A percentile compares a stretch with the other conserved stretches of the same genome.
These are phyloP conservation scores for Chlamydomonas incerta DNA, from an alignment of 139 green algal species.

Conservation along the genomic window DNA sequence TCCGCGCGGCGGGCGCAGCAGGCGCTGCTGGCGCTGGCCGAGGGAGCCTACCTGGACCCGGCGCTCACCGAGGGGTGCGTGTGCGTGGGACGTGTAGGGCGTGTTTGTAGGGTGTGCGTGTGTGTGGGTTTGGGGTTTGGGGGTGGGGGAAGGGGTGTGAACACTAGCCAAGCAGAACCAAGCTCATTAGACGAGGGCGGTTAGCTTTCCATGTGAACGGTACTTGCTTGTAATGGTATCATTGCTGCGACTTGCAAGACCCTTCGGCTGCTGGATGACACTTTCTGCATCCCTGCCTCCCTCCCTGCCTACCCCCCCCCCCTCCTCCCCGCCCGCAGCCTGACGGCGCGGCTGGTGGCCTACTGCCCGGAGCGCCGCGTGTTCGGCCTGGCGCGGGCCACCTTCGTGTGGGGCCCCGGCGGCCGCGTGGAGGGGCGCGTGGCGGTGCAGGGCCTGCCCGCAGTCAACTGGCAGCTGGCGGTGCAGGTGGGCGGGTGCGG, in stretches of 20 bases:
- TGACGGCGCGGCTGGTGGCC: conserved; percentile 16
- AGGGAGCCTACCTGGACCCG: conserved; percentile 20
- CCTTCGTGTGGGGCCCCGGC: neutral
- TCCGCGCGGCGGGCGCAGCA: neutral
- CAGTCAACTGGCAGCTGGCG: conserved; percentile 8
- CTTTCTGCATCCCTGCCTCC: too few relatives aligned
- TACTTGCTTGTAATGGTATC: too few relatives aligned
- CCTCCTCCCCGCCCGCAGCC: neutral
- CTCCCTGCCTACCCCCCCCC: too few relatives aligned
- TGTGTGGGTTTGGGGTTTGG: too few relatives aligned
- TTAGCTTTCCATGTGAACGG: too few relatives aligned
- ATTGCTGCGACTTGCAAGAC: too few relatives aligned
- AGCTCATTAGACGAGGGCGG: too few relatives aligned
- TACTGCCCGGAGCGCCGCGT: conserved; percentile 25
- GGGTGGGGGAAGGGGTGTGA: too few relatives aligned
- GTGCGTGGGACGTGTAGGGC: too few relatives aligned
- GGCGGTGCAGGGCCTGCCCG: neutral
- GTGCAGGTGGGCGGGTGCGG: neutral
- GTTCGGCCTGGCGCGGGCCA: neutral
- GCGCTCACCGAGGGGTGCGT: neutral
- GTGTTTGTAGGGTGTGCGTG: neutral
- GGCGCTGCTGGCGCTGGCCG: neutral
- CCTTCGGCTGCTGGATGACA: too few relatives aligned
- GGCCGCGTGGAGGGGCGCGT: neutral
- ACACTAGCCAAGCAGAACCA: too few relatives aligned